Evolutionary conservation across 768 basidiomycete genomes (phyloP).

Genomic region (Kondoa subrosea): DNA sequence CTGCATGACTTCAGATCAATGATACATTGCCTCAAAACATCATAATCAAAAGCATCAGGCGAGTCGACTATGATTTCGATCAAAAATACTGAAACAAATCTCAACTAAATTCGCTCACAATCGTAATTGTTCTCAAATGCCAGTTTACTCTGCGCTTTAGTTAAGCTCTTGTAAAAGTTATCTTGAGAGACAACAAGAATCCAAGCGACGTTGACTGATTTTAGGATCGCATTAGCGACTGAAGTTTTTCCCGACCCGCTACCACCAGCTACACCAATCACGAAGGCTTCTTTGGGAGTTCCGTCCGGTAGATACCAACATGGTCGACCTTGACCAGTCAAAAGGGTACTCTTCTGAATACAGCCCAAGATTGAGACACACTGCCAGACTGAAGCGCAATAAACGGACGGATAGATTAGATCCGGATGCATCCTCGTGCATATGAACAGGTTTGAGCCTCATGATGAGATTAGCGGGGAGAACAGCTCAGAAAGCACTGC

Average conservation of each 20-base stretch:
- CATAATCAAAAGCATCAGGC: conserved; percentile 81
- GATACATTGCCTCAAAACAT: conserved; percentile 73
- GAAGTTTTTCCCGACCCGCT: conserved; percentile 34
- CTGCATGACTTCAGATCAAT: conserved; percentile 64
- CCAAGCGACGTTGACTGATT: conserved; percentile 33
- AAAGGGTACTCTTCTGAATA: background rate
- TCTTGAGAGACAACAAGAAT: conserved; percentile 92
- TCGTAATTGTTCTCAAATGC: conserved; percentile 52
- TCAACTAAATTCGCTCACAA: conserved; percentile 12
- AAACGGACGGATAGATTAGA: no score
- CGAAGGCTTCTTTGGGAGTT: conserved; percentile 32
- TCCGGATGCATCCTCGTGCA: no score
- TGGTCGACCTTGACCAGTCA: conserved; percentile 23
- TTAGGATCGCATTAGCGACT: conserved; percentile 29
- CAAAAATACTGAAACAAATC: background rate
- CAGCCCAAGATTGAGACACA: background rate
- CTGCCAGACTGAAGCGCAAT: no score
- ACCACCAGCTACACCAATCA: conserved; percentile 37
- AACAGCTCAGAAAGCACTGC: background rate
- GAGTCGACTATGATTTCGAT: conserved; percentile 58
- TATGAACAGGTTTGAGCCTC: no score
- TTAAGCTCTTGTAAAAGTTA: conserved; percentile 76
- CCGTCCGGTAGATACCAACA: conserved; percentile 35
- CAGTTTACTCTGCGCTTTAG: conserved; percentile 58
- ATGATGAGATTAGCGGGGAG: background rate